Conservation (phyloP, 495 filamentous ascomycete genomes). For the Aspergillus indologenus region DNA sequence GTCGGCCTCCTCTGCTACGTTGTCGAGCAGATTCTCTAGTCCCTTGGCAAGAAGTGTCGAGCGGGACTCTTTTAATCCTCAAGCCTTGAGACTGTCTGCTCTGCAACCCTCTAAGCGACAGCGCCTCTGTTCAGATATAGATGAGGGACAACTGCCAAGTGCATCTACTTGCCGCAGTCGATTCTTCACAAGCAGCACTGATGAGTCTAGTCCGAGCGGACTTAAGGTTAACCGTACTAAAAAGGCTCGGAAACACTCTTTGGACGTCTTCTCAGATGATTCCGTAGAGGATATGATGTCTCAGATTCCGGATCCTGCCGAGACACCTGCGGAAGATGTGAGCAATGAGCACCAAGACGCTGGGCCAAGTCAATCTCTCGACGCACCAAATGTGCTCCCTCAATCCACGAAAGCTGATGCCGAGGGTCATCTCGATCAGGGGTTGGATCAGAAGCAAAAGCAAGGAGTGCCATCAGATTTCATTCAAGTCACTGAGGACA, state of each 20-base stretch:
- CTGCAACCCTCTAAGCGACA: slow-evolving; percentile 58
- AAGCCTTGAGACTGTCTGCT: slow-evolving; percentile 42
- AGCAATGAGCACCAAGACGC: slow-evolving; percentile 22
- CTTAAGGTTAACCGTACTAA: slow-evolving; percentile 44
- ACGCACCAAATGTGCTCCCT: neutral
- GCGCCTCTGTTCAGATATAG: slow-evolving; percentile 56
- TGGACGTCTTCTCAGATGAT: slow-evolving; percentile 68
- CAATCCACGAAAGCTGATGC: neutral
- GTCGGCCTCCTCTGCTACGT: slow-evolving; percentile 36
- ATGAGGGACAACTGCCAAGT: slow-evolving; percentile 36
- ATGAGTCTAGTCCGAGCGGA: slow-evolving; percentile 51
- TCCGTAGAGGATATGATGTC: slow-evolving; percentile 60
- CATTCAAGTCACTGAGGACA: neutral
- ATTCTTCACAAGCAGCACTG: slow-evolving; percentile 49
- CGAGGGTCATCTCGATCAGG: neutral
- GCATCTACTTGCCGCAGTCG: slow-evolving; percentile 48
- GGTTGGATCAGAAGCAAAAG: neutral
- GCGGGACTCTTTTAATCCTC: slow-evolving; percentile 42
- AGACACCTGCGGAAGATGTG: slow-evolving; percentile 23
- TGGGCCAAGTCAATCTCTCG: neutral
- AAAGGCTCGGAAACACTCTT: slow-evolving; percentile 44
- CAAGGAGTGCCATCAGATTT: neutral
- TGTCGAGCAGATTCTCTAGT: slow-evolving; percentile 36
- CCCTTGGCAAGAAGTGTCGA: slow-evolving; percentile 44
- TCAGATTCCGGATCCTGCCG: slow-evolving; percentile 42